Evolutionary conservation across 352 stramenopile genomes (phyloP), one percentile per base, ranked within the genome.

Genomic region (Blastocystis sp.): DNA sequence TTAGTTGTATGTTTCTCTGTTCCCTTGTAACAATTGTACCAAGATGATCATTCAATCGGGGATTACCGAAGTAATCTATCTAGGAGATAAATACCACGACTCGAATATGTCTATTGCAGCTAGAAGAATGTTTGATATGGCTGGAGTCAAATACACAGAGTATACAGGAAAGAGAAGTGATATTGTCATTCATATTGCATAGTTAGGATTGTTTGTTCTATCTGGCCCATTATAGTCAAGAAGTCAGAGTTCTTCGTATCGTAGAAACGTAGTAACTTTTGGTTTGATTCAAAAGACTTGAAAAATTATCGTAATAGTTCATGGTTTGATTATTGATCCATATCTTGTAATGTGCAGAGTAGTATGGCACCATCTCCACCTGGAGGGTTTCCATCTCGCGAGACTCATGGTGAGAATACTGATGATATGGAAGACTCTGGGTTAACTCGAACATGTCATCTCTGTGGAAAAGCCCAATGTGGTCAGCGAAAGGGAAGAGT

Each of bases 31-130:
- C 89, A 96, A 98, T 89, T 99, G 96, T 90, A 94, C 95, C 46
- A 98, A 99, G 89, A 92, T 98, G 75, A 98, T 98, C 88, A 98
- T 99, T 89, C 96, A 98, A 91, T 94, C 93, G 75, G 95, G 96
- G 37, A 98, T 98, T 88, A 89, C 89, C 37, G 92, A 95, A 78
- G 95, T 99, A 32, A 93, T 98, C 2, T 99, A 98, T 89, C 91
- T 96, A 87, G 95, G 92, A 19, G 95, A 99, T 91, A 96, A 97
- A 87, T 97, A 98, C 90, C 93, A 93, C 56, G 87, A 92, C 32
- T 92, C 94, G 90, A 93, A 91, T 65, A 95, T 93, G 88, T 95
- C 95, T 65, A 90, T 92, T 54, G 93, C 93, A 27, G 95, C 93
- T 9, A 89, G 93, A 16, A 90, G 92, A 43, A 89, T 97, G 32